These are phyloP conservation scores for Trichoderma aggressivum DNA, from an alignment of 2,329 filamentous ascomycete species.

Conservation along the genomic window DNA sequence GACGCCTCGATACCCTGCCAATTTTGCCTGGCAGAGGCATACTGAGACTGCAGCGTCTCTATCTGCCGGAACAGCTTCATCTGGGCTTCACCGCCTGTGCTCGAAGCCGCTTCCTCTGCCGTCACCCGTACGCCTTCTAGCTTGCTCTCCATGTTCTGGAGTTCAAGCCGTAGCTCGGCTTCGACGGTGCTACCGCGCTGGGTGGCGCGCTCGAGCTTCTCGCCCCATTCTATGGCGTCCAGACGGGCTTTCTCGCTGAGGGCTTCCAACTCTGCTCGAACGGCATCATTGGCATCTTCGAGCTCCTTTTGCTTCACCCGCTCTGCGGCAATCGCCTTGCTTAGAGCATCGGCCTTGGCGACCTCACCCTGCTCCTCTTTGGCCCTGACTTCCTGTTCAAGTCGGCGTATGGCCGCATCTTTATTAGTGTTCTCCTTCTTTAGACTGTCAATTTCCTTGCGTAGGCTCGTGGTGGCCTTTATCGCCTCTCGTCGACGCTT, in stretches of 20 bases:
- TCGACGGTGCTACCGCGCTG: constrained; percentile 68
- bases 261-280: constrained; percentile 77
- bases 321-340: constrained; percentile 63
- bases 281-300: constrained; percentile 56
- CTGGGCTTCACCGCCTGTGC: constrained; percentile 75
- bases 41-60: constrained; percentile 92
- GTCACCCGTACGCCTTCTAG: constrained; percentile 81
- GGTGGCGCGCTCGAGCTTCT: constrained; percentile 68
- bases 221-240: constrained; percentile 68
- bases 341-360: constrained; percentile 63
- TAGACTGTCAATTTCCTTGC: constrained; percentile 36
- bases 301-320: constrained; percentile 57
- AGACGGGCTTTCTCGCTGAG: constrained; percentile 65
- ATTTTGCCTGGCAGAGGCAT: constrained; percentile 89
- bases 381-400: constrained; percentile 67
- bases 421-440: constrained; percentile 57
- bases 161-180: constrained; percentile 75
- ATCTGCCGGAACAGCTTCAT: constrained; percentile 90
- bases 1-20: constrained; percentile 96
- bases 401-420: constrained; percentile 61
- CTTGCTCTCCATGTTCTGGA: constrained; percentile 77
- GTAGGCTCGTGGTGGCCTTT: constrained; percentile 52
- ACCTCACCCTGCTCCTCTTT: constrained; percentile 62
- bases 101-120: constrained; percentile 86
- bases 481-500: constrained; percentile 49